Conservation (phyloP, 176 grass and related monocot species). For the Aegilops tauschii region DNA sequence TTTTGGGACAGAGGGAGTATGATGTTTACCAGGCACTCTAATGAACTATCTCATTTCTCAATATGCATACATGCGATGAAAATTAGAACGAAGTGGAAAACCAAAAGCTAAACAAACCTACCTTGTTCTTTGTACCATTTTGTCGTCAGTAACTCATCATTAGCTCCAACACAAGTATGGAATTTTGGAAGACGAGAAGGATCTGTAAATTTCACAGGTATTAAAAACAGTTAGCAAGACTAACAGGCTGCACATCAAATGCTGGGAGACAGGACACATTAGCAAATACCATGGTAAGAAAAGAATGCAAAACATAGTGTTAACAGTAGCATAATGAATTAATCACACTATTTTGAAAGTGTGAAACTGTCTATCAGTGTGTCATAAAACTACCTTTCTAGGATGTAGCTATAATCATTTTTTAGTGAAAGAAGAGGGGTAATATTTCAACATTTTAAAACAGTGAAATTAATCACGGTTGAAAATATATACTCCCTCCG, state of each 20-base stretch:
- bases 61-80: constrained; percentile 6
- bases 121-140: constrained; percentile 97
- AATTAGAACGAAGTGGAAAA: not conserved
- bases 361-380: no score
- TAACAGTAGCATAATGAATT: not conserved
- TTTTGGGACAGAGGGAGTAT: not conserved
- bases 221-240: not conserved
- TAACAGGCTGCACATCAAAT: not conserved
- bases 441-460: not conserved
- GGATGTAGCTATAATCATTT: not conserved
- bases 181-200: constrained; percentile 82
- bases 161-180: constrained; percentile 88
- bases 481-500: not conserved
- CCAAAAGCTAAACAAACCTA: constrained; percentile 30
- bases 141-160: constrained; percentile 70
- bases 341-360: not conserved
- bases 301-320: not conserved
- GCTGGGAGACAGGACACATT: not conserved
- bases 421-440: not conserved
- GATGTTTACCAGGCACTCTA: not conserved
- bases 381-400: not conserved
- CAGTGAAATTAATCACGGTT: not conserved
- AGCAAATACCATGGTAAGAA: not conserved
- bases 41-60: not conserved
- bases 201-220: constrained; percentile 34